phyloP scores from a whole-genome alignment of 495 filamentous ascomycete genomes.

The Letharia lupina region DNA sequence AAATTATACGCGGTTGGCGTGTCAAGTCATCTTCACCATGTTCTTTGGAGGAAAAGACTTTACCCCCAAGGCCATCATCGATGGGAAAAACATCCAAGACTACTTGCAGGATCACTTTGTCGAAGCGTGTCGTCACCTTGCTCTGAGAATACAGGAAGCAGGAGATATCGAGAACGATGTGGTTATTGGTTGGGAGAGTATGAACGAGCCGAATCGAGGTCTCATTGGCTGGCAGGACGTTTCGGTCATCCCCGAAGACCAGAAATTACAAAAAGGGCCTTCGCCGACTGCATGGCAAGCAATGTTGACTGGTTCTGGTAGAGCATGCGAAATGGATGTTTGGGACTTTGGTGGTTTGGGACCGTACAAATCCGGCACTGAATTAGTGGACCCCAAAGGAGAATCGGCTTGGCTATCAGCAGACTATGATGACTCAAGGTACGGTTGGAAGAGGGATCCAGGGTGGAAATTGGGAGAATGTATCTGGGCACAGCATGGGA shows the following conservation, averaged over 20 bases:
- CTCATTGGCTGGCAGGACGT: conserved; percentile 81
- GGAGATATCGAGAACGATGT: conserved; percentile 81
- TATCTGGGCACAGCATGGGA: conserved; percentile 91
- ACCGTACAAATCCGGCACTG: conserved; percentile 75
- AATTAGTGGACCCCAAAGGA: conserved; percentile 82
- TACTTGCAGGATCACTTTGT: conserved; percentile 87
- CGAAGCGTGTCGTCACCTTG: conserved; percentile 67
- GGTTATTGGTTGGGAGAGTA: conserved; percentile 88
- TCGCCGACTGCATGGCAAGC: conserved; percentile 93
- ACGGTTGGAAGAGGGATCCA: conserved; percentile 83
- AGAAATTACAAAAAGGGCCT: conserved; percentile 87
- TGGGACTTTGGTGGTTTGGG: conserved; percentile 93
- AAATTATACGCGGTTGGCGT: conserved; percentile 82
- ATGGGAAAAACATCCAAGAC: conserved; percentile 93
- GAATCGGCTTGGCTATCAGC: conserved; percentile 73
- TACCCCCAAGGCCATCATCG: conserved; percentile 89
- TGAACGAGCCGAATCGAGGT: conserved; percentile 92
- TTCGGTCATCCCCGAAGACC: conserved; percentile 71
- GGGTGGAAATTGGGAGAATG: conserved; percentile 89
- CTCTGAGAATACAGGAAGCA: conserved; percentile 77
- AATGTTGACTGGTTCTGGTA: conserved; percentile 79
- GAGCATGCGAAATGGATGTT: conserved; percentile 78
- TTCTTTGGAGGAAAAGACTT: conserved; percentile 93
- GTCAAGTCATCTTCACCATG: conserved; percentile 85
- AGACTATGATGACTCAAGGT: conserved; percentile 73